Evolutionary conservation across 1,139 yeast species (phyloP), one percentile per base, ranked within the genome.

Genomic region (Geotrichum citri-aurantii): DNA sequence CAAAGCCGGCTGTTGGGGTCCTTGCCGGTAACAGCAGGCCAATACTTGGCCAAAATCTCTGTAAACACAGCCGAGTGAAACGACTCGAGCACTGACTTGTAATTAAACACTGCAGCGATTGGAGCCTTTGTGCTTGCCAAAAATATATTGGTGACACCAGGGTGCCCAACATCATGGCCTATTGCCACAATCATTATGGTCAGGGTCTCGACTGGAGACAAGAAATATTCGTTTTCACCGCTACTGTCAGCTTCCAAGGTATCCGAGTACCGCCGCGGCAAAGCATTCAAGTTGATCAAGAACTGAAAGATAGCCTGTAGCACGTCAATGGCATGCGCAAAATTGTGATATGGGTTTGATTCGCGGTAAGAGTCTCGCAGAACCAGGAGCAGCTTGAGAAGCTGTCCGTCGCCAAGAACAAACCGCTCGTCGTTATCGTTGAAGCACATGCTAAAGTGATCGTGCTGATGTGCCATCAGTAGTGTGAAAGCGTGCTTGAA

Each of bases 141-240:
- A 64, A 90, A 85, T 50, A 84, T 83, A 71, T 91, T 90, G 12
- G 96, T 90, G 21, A 91, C 85, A 1, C 98, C 99, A 0, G 99
- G 98, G 71, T 93, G 99, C 23, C 97, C 96, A 37, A 89, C 85
- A 72, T 93, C 99, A 73, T 93, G 99, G 53, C 99, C 98, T 54
- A 92, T 75, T 0, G 97, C 96, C 1, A 97, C 89, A 26, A 91
- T 78, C 50, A 89, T 77, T 29, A 90, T 74, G 0, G 85, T 82
- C 51, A 85, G 73, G 0, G 81, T 76, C 67, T 84, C 86, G 26
- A 78, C 64, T 0, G 83, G 78, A 55, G 46, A 40, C n/a, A 59
- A 51, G 23, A 55, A 29, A 31, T 19, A 46, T 29, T 49, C 42
- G 19, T 37, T n/a, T 12, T 37, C 42, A 14, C 42, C 42, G 19